These are phyloP conservation scores for Prunus mira DNA, from an alignment of 306 rosid genomes.

Conservation along the genomic window DNA sequence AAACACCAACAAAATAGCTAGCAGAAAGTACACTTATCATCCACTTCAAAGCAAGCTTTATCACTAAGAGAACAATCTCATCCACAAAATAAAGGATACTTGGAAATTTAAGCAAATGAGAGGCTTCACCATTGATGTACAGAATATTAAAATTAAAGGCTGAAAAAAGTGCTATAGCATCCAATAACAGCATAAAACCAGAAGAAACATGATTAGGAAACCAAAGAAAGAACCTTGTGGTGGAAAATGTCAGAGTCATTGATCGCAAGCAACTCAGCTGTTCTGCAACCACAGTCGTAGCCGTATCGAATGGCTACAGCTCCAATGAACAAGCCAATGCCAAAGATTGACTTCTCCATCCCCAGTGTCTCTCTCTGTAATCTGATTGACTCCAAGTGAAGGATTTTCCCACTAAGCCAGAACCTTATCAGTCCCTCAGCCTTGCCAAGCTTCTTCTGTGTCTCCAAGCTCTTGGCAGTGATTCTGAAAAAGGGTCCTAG, in stretches of 20 bases:
- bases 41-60: neutral
- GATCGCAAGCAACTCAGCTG: conserved; percentile 77
- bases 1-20: neutral
- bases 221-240: conserved; percentile 52
- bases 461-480: conserved; percentile 58
- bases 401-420: conserved; percentile 62
- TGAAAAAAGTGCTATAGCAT: neutral
- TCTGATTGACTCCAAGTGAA: conserved; percentile 81
- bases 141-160: neutral
- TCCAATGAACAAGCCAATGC: conserved; percentile 84
- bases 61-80: no score
- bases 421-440: conserved; percentile 76
- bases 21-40: neutral
- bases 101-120: no score
- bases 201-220: neutral
- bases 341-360: conserved; percentile 88
- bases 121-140: no score
- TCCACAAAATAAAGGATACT: neutral
- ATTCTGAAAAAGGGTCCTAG: conserved; percentile 89
- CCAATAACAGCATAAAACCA: neutral
- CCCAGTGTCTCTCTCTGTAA: conserved; percentile 64
- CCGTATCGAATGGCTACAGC: conserved; percentile 83
- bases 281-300: conserved; percentile 61
- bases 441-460: conserved; percentile 56
- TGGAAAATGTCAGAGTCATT: conserved; percentile 79